Conservation (phyloP, 495 filamentous ascomycete species). For the Aspergillus cavernicola region DNA sequence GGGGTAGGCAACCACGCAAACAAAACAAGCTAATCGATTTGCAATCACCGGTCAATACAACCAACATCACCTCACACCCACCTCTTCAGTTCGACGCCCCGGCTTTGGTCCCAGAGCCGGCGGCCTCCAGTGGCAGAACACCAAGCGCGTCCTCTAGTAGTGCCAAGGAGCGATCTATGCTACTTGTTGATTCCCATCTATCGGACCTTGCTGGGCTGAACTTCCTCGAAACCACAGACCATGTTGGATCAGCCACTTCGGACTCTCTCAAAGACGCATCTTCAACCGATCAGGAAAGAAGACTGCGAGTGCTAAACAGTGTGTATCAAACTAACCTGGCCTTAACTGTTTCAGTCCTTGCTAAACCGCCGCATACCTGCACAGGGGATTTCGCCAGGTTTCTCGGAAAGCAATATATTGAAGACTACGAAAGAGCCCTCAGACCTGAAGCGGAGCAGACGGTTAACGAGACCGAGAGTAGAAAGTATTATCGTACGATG, state of each 20-base stretch:
- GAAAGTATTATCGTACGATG: constrained; percentile 24
- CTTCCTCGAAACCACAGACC: neutral
- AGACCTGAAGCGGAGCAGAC: constrained; percentile 9
- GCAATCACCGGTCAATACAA: neutral
- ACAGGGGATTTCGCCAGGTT: neutral
- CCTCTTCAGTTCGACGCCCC: constrained; percentile 13
- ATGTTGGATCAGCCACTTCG: neutral
- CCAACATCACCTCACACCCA: constrained; percentile 2
- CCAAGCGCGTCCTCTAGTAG: neutral
- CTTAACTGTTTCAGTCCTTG: too few relatives aligned
- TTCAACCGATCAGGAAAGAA: neutral
- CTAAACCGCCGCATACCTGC: neutral
- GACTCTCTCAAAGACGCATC: neutral
- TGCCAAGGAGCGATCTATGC: neutral
- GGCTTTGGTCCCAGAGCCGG: constrained; percentile 12
- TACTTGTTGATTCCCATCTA: neutral
- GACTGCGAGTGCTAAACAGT: neutral
- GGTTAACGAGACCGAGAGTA: constrained; percentile 11
- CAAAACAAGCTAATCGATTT: constrained; percentile 16
- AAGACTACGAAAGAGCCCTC: constrained; percentile 2
- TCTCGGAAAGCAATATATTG: constrained; percentile 1
- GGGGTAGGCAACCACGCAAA: neutral
- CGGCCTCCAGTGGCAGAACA: neutral
- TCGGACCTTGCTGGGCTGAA: constrained; percentile 1
- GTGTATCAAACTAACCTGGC: neutral